These are phyloP conservation scores for Ormosia semicastrata DNA, from an alignment of 306 rosid genomes.

Conservation along the genomic window DNA sequence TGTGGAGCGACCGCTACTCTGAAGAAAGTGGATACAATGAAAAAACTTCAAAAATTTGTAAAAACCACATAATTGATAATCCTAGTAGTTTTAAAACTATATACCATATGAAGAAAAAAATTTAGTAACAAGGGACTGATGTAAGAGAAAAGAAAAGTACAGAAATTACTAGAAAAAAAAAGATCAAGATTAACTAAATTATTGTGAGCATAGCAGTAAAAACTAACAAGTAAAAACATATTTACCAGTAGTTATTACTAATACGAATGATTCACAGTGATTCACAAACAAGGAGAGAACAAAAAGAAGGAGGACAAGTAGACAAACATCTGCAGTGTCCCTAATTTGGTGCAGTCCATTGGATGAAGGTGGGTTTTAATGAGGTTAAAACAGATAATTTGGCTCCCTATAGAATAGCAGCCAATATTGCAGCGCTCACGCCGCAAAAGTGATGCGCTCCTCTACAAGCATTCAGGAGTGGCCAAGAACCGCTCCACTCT, in stretches of 20 bases:
- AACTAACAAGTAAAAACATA: too few species aligned
- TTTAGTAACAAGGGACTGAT: too few species aligned
- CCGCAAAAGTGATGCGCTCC: not conserved
- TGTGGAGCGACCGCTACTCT: not conserved
- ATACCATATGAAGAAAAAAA: too few species aligned
- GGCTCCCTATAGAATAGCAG: not conserved
- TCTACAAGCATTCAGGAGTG: not conserved
- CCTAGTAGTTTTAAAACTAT: not conserved
- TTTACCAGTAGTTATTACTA: not conserved
- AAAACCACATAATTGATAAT: not conserved
- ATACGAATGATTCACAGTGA: not conserved
- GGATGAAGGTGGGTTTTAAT: not conserved
- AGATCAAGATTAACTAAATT: too few species aligned
- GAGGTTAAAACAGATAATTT: not conserved
- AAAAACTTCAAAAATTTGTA: not conserved
- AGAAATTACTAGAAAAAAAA: too few species aligned
- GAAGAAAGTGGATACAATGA: not conserved
- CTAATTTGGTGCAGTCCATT: not conserved
- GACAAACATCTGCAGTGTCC: not conserved
- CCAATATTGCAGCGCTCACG: not conserved
- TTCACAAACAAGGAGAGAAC: not conserved
- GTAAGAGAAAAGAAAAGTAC: too few species aligned
- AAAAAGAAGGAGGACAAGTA: not conserved
- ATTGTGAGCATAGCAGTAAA: not conserved
- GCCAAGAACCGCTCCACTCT: not conserved